A percentile compares a stretch with the other conserved stretches of the same genome.
Evolutionary conservation across 1,284 basidiomycete genomes (phyloP).

Genomic region (Afroboletus lepidellus): DNA sequence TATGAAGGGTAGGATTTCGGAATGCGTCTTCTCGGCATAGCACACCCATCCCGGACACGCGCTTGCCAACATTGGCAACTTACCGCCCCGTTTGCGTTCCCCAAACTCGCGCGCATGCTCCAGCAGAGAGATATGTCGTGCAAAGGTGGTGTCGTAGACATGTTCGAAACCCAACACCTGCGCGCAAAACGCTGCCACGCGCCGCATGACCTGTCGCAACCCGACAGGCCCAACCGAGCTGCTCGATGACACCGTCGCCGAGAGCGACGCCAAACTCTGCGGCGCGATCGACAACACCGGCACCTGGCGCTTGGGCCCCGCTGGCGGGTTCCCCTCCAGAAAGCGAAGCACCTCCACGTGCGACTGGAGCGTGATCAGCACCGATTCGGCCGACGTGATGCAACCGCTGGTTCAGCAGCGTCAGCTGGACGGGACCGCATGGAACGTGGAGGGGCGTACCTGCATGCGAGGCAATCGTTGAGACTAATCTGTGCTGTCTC

Average conservation of each 20-base stretch:
- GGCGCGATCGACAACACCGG: conserved; percentile 89
- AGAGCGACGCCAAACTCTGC: conserved; percentile 88
- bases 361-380: conserved; percentile 96
- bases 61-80: conserved; percentile 88
- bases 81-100: conserved; percentile 54
- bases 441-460: conserved; percentile 45
- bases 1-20: conserved; percentile 91
- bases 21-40: conserved; percentile 97
- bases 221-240: conserved; percentile 49
- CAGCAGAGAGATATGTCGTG: conserved; percentile 80
- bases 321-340: conserved; percentile 55
- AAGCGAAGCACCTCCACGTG: conserved; percentile 88
- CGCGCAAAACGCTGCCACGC: conserved; percentile 65
- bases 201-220: conserved; percentile 60
- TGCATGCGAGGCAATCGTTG: conserved; percentile 94
- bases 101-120: conserved; percentile 85
- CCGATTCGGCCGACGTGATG: conserved; percentile 96
- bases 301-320: conserved; percentile 46
- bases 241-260: conserved; percentile 64
- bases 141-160: conserved; percentile 94
- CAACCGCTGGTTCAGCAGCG: conserved; percentile 71
- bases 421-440: neutral
- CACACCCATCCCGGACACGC: conserved; percentile 99
- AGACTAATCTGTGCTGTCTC: conserved; percentile 92
- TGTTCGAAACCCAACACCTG: conserved; percentile 65